Conservation (phyloP, 1,284 basidiomycete genomes). For the Leccinum glutinopallens region DNA sequence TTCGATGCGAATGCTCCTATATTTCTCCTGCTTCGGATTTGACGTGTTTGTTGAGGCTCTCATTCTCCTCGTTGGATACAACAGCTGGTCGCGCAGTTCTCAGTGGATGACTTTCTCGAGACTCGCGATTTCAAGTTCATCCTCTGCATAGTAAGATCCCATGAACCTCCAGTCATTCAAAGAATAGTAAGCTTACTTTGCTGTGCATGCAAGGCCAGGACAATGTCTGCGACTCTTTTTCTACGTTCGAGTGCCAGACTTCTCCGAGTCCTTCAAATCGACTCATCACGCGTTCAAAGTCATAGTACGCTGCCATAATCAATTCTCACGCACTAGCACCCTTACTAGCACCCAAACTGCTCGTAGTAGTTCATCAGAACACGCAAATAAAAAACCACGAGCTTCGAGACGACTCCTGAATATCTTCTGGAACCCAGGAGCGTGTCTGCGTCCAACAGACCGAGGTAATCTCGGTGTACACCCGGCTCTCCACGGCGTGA, state of each 20-base stretch:
- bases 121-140: not conserved
- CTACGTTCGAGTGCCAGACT: not conserved
- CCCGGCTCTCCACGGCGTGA: not conserved
- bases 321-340: not conserved
- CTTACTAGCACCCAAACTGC: too few relatives aligned
- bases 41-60: not conserved
- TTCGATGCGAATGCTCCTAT: slow-evolving; percentile 71
- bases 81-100: not conserved
- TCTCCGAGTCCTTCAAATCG: not conserved
- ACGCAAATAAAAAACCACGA: not conserved
- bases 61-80: not conserved
- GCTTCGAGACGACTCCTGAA: not conserved
- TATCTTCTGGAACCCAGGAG: not conserved
- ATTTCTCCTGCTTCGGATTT: slow-evolving; percentile 61
- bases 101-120: not conserved
- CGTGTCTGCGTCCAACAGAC: not conserved
- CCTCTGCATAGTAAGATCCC: not conserved
- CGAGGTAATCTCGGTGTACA: not conserved
- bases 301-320: not conserved
- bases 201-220: not conserved
- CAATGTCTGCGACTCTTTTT: not conserved
- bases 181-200: not conserved
- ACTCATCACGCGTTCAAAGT: not conserved
- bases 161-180: not conserved
- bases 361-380: too few relatives aligned